Conservation (phyloP, 257 asterid genomes). For the Plantago elongata region DNA sequence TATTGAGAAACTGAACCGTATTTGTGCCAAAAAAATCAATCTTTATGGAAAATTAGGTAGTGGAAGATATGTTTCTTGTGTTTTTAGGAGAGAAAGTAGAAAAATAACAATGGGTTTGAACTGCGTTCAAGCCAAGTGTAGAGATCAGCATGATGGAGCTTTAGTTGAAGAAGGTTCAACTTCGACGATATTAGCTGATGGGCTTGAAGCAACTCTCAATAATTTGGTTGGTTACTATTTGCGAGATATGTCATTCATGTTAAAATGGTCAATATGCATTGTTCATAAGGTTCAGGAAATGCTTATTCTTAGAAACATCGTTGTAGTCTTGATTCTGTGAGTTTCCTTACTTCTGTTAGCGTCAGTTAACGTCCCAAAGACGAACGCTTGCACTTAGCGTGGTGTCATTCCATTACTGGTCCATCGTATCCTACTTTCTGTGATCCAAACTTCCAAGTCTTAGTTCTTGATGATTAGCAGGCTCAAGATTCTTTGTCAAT, state of each 20-base stretch:
- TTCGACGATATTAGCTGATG: slow-evolving; percentile 19
- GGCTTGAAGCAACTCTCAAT: slow-evolving; percentile 53
- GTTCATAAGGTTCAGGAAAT: no score
- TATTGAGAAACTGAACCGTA: slow-evolving; percentile 14
- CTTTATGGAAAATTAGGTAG: slow-evolving; percentile 15
- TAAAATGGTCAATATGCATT: no score
- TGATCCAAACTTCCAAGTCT: no score
- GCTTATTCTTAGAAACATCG: no score
- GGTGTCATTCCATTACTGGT: no score
- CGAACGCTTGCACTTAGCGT: no score
- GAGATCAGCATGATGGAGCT: slow-evolving; percentile 29
- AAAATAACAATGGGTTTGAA: slow-evolving; percentile 22
- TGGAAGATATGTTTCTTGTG: slow-evolving; percentile 24
- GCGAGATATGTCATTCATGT: not conserved
- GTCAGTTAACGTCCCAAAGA: no score
- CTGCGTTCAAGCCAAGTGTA: slow-evolving; percentile 18
- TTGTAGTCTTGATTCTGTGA: no score
- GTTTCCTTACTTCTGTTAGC: no score
- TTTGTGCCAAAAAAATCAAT: slow-evolving; percentile 21
- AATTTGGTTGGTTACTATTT: slow-evolving; percentile 40
- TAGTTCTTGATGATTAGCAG: no score
- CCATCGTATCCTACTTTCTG: no score
- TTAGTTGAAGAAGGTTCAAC: slow-evolving; percentile 6
- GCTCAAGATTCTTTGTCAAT: no score
- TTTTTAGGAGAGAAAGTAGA: slow-evolving; percentile 4